Evolutionary conservation across 2,329 filamentous ascomycete species (phyloP).

Genomic region (Calonectria leucothoes): DNA sequence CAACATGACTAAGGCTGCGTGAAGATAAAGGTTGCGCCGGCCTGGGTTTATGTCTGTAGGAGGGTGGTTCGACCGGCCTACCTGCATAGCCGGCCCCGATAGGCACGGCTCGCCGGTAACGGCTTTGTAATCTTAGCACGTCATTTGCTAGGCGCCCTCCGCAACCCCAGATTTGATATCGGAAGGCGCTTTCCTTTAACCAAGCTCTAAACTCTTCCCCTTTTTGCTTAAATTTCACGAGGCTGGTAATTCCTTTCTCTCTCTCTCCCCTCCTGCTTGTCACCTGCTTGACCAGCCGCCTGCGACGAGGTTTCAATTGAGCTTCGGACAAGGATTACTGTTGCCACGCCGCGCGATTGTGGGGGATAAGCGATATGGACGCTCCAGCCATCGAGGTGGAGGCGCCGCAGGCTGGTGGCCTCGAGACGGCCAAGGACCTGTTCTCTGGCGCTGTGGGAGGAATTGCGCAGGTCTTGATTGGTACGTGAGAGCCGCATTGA

Average conservation of each 20-base stretch:
- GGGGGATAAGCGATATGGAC: conserved; percentile 40
- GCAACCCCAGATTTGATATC: conserved; percentile 43
- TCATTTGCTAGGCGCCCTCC: conserved; percentile 40
- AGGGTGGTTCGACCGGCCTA: conserved; percentile 23
- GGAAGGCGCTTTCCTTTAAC: conserved; percentile 14
- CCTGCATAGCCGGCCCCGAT: conserved; percentile 28
- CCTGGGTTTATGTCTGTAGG: conserved; percentile 24
- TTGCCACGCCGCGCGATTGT: background rate
- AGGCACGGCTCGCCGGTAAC: conserved; percentile 38
- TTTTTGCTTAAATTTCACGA: background rate
- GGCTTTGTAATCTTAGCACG: conserved; percentile 45
- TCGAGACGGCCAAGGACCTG: conserved; percentile 86
- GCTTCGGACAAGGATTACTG: background rate
- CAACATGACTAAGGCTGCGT: background rate
- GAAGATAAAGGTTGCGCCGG: background rate
- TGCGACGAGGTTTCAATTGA: background rate
- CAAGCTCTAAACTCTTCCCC: background rate
- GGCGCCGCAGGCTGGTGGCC: conserved; percentile 47
- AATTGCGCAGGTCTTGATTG: conserved; percentile 92
- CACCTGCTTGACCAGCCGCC: background rate
- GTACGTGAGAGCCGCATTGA: conserved; percentile 57
- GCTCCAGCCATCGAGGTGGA: conserved; percentile 50
- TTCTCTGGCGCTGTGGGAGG: conserved; percentile 92
- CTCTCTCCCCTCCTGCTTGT: background rate
- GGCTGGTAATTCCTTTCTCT: background rate